These are phyloP conservation scores for Wallemia hederae DNA, from an alignment of 1,284 basidiomycete species.

Conservation along the genomic window DNA sequence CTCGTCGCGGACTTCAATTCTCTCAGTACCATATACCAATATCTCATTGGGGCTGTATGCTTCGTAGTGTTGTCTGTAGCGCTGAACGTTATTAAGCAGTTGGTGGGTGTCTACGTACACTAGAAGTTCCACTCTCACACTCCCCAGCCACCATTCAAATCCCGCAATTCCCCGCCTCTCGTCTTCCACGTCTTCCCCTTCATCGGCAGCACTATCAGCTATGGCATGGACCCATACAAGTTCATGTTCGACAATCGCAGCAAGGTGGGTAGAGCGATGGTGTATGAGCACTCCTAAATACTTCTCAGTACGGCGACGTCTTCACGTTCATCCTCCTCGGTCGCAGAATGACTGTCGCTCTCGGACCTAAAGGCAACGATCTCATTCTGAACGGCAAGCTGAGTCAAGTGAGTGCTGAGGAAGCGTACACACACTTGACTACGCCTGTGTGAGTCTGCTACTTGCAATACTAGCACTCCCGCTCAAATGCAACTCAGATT, in stretches of 20 bases:
- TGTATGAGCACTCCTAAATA: background rate
- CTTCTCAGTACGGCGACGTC: conserved; percentile 31
- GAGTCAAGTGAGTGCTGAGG: conserved; percentile 74
- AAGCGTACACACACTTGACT: conserved; percentile 24
- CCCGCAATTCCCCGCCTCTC: conserved; percentile 26
- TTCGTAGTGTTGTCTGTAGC: background rate
- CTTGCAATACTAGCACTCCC: background rate
- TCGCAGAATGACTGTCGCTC: conserved; percentile 61
- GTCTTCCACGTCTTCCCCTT: conserved; percentile 52
- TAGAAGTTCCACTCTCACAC: background rate
- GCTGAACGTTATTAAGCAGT: background rate
- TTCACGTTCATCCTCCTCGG: conserved; percentile 85
- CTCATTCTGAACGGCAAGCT: conserved; percentile 82
- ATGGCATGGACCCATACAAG: conserved; percentile 48
- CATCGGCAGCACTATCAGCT: conserved; percentile 37
- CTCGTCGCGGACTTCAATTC: background rate
- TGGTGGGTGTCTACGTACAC: background rate
- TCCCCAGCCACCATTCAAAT: background rate
- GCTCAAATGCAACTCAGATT: conserved; percentile 21
- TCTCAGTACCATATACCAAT: background rate
- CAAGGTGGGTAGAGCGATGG: conserved; percentile 28
- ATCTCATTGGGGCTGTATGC: background rate
- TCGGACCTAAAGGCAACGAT: conserved; percentile 80
- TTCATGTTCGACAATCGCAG: conserved; percentile 46
- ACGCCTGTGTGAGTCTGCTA: conserved; percentile 6